Conservation (phyloP, 129 eudicot species). For the Tanacetum coccineum region DNA sequence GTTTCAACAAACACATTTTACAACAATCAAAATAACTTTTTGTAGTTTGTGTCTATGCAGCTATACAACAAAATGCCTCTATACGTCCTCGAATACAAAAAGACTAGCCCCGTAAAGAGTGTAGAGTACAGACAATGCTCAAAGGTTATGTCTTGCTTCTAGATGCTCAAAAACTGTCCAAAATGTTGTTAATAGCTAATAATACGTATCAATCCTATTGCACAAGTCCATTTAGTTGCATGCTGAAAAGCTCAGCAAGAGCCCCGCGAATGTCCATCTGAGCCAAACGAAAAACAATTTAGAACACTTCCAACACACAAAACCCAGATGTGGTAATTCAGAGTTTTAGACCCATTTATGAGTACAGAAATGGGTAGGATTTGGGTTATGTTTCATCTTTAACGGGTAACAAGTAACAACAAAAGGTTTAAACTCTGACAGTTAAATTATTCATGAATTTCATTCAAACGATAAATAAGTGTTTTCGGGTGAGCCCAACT, state of each 20-base stretch:
- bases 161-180: conserved; percentile 16
- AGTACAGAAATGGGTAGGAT: too few species aligned
- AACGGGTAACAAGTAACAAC: too few species aligned
- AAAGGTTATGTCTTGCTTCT: conserved; percentile 17
- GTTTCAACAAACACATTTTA: conserved; percentile 20
- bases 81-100: conserved; percentile 16
- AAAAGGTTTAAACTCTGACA: too few species aligned
- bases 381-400: too few species aligned
- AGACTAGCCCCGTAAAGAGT: conserved; percentile 5
- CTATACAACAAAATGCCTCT: conserved; percentile 25
- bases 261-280: conserved; percentile 96
- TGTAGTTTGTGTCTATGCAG: conserved; percentile 20
- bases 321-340: background rate
- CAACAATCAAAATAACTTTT: background rate
- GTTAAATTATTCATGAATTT: too few species aligned
- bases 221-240: conserved; percentile 59
- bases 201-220: conserved; percentile 20
- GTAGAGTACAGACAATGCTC: conserved; percentile 5
- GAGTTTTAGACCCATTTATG: too few species aligned
- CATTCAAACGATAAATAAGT: too few species aligned
- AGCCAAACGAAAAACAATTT: background rate
- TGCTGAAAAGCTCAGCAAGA: conserved; percentile 67
- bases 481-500: too few species aligned
- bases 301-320: background rate
- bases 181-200: conserved; percentile 2